Percentiles rank a stretch among this genome's conserved stretches.
Evolutionary conservation across 306 rosid genomes (phyloP).

Genomic region (Sechiopsis laciniata): DNA sequence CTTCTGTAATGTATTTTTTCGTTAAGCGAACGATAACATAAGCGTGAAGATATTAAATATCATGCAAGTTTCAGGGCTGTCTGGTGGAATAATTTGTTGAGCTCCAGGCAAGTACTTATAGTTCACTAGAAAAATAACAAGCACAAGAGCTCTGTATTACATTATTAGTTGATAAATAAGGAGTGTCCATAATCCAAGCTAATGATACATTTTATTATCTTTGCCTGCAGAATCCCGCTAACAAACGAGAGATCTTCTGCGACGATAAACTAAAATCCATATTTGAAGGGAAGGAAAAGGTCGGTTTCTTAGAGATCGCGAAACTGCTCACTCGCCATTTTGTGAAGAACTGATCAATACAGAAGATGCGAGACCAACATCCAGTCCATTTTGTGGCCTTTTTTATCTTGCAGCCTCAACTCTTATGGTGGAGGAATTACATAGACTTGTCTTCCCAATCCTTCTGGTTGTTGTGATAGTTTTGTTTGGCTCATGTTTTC

Average conservation of each 20-base stretch:
- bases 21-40: background rate
- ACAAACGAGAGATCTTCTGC: constrained; percentile 43
- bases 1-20: background rate
- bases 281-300: constrained; percentile 40
- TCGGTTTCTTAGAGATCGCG: constrained; percentile 37
- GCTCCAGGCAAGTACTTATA: background rate
- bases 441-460: background rate
- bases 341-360: constrained; percentile 29
- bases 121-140: background rate
- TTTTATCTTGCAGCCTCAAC: constrained; percentile 1
- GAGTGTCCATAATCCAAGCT: background rate
- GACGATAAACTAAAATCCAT: constrained; percentile 40
- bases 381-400: background rate
- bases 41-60: background rate
- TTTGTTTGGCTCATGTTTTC: constrained; percentile 6
- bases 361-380: constrained; percentile 16
- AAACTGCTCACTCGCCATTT: constrained; percentile 36
- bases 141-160: background rate
- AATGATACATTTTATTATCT: background rate
- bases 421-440: background rate
- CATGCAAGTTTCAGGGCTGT: background rate
- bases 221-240: constrained; percentile 36
- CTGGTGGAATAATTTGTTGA: background rate
- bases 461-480: constrained; percentile 2
- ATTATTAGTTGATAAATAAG: background rate